Conservation (phyloP, 2,329 filamentous ascomycete genomes). For the Fusarium brevicatenulatum region DNA sequence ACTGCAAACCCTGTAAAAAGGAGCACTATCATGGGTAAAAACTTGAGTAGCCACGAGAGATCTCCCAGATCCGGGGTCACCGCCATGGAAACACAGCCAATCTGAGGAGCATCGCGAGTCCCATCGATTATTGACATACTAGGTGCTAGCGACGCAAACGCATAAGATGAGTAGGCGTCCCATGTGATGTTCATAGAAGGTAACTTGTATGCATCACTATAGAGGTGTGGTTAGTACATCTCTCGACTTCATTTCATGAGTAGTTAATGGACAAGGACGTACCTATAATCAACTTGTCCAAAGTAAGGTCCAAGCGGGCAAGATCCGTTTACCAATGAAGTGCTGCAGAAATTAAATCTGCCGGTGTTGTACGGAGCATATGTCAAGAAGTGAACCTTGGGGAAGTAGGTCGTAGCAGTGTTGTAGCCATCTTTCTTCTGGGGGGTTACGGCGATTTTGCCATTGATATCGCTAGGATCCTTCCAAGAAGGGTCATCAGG, state of each 20-base stretch:
- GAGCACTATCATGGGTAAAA: conserved; percentile 81
- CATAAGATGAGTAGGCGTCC: conserved; percentile 82
- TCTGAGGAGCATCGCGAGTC: conserved; percentile 67
- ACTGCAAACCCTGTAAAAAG: conserved; percentile 85
- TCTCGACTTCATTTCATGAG: not conserved
- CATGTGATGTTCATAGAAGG: conserved; percentile 79
- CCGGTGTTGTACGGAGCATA: conserved; percentile 72
- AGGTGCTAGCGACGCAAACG: conserved; percentile 83
- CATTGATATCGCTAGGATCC: conserved; percentile 67
- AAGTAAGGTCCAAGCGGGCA: conserved; percentile 85
- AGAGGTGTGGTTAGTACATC: conserved; percentile 12
- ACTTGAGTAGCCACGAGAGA: conserved; percentile 75
- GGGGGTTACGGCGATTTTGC: conserved; percentile 80
- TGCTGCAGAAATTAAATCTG: conserved; percentile 72
- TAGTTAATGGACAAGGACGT: conserved; percentile 13
- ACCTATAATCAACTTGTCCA: conserved; percentile 53
- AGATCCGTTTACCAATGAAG: conserved; percentile 64
- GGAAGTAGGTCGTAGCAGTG: conserved; percentile 78
- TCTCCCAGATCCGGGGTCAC: conserved; percentile 85
- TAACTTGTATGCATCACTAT: conserved; percentile 57
- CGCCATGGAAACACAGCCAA: conserved; percentile 84
- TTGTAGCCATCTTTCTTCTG: conserved; percentile 53
- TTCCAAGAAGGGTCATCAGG: conserved; percentile 69
- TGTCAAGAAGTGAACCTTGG: conserved; percentile 77
- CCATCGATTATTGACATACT: conserved; percentile 81